Conservation (phyloP, 2,329 filamentous ascomycete species). For the Sarocladiaceae sp. region DNA sequence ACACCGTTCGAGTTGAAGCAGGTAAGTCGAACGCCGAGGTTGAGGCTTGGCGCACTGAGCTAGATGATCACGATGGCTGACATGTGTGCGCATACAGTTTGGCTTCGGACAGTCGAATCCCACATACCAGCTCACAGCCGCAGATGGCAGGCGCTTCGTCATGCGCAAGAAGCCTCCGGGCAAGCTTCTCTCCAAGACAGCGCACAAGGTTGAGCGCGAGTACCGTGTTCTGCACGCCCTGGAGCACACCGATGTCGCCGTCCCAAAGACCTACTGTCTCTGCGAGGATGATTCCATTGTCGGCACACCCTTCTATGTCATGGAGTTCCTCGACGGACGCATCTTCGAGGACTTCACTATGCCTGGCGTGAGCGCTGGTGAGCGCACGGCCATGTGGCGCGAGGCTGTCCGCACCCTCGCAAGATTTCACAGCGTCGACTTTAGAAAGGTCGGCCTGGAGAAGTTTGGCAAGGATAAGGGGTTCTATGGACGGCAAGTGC, state of each 20-base stretch:
- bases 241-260: slow-evolving; percentile 73
- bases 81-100: slow-evolving; percentile 57
- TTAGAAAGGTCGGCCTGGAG: slow-evolving; percentile 62
- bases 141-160: slow-evolving; percentile 69
- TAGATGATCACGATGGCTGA: neutral
- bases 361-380: slow-evolving; percentile 62
- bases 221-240: slow-evolving; percentile 87
- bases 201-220: slow-evolving; percentile 95
- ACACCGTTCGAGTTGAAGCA: slow-evolving; percentile 85
- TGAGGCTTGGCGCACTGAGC: neutral
- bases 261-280: slow-evolving; percentile 77
- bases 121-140: slow-evolving; percentile 83
- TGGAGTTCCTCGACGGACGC: slow-evolving; percentile 91
- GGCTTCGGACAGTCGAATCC: slow-evolving; percentile 97
- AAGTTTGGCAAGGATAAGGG: slow-evolving; percentile 68
- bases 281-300: slow-evolving; percentile 79
- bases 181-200: slow-evolving; percentile 84
- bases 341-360: slow-evolving; percentile 89
- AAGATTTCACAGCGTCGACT: slow-evolving; percentile 74
- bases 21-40: slow-evolving; percentile 47
- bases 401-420: slow-evolving; percentile 80
- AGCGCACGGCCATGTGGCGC: slow-evolving; percentile 79
- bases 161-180: slow-evolving; percentile 98
- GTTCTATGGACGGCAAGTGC: slow-evolving; percentile 84
- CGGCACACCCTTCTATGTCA: slow-evolving; percentile 93